Conservation (phyloP, 331 rosid species). For the Prunus yedoensis region DNA sequence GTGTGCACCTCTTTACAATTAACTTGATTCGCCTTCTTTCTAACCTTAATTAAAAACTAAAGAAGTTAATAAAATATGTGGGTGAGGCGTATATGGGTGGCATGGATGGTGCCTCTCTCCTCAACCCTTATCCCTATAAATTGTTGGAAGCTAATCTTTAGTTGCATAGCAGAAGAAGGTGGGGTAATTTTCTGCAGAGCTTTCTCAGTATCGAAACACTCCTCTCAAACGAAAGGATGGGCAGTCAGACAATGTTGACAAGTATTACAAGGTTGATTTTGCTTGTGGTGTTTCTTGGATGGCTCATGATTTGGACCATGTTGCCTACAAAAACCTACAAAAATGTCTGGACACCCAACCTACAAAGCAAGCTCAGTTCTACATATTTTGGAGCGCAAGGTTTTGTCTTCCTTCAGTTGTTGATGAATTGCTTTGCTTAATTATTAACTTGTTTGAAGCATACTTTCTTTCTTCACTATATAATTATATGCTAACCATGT, state of each 20-base stretch:
- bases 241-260: no score
- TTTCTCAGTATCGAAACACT: neutral
- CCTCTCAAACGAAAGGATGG: neutral
- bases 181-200: neutral
- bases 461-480: neutral
- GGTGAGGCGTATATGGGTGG: neutral
- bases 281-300: constrained; percentile 34
- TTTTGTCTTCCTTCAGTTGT: neutral
- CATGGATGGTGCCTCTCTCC: neutral
- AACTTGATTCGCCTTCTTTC: neutral
- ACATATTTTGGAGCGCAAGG: constrained; percentile 68
- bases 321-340: constrained; percentile 55
- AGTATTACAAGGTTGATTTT: neutral
- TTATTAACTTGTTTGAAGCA: no score
- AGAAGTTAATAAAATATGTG: no score
- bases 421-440: neutral
- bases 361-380: constrained; percentile 43
- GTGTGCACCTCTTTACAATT: neutral
- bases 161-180: neutral
- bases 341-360: constrained; percentile 38
- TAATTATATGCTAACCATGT: neutral
- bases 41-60: no score
- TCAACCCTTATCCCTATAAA: neutral
- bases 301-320: constrained; percentile 57
- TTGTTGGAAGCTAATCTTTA: neutral